Evolutionary conservation across 202 grass and related monocot species (phyloP), one percentile per base, ranked within the genome.

Genomic region (Bolboschoenoplectus hybrid): DNA sequence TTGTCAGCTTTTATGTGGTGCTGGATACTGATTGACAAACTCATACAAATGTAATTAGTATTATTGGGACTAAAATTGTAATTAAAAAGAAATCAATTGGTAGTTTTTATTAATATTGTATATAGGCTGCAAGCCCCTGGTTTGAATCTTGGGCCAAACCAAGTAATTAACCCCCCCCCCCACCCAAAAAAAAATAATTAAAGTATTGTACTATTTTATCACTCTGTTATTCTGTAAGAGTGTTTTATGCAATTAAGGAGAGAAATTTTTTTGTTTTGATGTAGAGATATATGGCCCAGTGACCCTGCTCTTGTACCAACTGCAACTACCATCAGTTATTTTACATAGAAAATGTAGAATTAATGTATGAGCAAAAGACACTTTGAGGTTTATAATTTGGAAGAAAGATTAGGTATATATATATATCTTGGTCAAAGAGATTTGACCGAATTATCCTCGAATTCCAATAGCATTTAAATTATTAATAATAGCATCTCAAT

Each of bases 381-480:
- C 26, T 52, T 26, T 36, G 49, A 4, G 4, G 47, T 53, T 34
- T 53, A 16, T 76, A 53, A 53, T 76, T 52, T 6, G 47, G 47
- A 52, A 14, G 46, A 53, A 38, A 55, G 69, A 2, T 77, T 77
- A 17, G 32, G 73, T 56, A 38, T 56, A 38, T 71, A 1, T 26
- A 26, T 26, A 26, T 2, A 57, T 61, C 14, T 45, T 45, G 6
- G 32, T 44, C 16, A 72, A 26, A 72, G 68, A 41, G 16, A 72
- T 47, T 26, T 16, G 16, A 72, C 68, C 14, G 13, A 70, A 9
- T 5, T 36, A 26, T 35, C 26, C 67, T 35, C 34, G 35, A 20
- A 71, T 71, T 71, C 39, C 14, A 71, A 71, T 19, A 46, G 17
- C 41, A 71, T 49, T 49, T 47, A n/a, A 74, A 75, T 75, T 75